Evolutionary conservation across 139 green algal genomes (phyloP).

Genomic region (Tetradesmus lagerheimii): DNA sequence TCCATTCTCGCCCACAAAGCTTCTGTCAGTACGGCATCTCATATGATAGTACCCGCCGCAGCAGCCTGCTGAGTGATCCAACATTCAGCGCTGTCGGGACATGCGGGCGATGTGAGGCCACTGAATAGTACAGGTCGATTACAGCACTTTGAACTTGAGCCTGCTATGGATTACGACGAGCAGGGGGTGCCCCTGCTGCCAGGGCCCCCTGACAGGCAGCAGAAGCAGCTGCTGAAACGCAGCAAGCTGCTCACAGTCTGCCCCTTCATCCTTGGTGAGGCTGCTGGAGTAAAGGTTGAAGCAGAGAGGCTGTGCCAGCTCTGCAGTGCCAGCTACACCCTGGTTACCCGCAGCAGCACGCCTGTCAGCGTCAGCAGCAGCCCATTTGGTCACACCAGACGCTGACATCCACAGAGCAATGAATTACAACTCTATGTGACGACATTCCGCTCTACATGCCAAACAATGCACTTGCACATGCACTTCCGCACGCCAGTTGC

Average conservation of each 20-base stretch:
- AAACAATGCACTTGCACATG: neutral
- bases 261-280: constrained; percentile 88
- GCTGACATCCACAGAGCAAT: neutral
- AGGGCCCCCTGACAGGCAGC: neutral
- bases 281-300: neutral
- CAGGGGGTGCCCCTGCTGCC: constrained; percentile 13
- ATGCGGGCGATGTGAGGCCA: neutral
- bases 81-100: neutral
- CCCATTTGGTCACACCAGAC: neutral
- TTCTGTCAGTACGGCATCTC: neutral
- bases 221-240: constrained; percentile 40
- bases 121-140: neutral
- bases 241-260: constrained; percentile 87
- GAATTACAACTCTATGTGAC: too few species aligned
- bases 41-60: neutral
- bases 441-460: too few species aligned
- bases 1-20: neutral
- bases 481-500: neutral
- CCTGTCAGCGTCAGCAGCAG: neutral
- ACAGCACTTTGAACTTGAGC: neutral
- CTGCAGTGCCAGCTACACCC: neutral
- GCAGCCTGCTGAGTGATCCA: neutral
- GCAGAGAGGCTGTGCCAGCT: neutral
- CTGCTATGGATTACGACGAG: constrained; percentile 15
- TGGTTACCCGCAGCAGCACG: neutral